Conservation (phyloP, 495 filamentous ascomycete species). For the Neurospora sp. region DNA sequence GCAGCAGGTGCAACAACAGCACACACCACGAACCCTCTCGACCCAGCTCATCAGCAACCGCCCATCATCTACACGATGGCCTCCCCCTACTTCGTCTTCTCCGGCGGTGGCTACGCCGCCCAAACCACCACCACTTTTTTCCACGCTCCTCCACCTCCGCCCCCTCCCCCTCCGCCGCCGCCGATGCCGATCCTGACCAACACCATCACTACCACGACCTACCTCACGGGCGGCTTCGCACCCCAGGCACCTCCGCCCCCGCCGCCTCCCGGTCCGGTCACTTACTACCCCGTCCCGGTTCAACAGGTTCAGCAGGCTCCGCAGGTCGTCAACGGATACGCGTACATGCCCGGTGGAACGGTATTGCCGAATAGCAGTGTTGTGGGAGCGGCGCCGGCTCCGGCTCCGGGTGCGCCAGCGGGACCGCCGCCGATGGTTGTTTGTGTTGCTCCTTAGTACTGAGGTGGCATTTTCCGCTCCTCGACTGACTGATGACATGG, state of each 20-base stretch:
- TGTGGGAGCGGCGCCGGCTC: not conserved
- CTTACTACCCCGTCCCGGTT: slow-evolving; percentile 1
- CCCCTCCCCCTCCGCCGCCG: not conserved
- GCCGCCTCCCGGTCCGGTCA: not conserved
- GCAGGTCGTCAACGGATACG: not conserved
- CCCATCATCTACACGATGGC: not conserved
- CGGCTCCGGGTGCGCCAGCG: not conserved
- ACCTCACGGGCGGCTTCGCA: not conserved
- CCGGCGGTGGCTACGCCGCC: not conserved
- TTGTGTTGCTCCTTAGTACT: not conserved
- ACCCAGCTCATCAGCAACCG: not conserved
- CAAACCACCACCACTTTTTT: not conserved
- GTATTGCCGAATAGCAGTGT: not conserved
- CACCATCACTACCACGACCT: not conserved
- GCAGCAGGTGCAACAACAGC: not conserved
- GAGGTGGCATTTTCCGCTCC: not conserved
- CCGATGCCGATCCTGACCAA: not conserved
- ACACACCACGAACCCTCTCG: not conserved
- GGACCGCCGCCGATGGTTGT: not conserved
- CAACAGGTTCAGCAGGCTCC: slow-evolving; percentile 1
- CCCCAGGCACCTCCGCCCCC: not conserved
- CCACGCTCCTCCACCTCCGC: not conserved
- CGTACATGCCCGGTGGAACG: not conserved
- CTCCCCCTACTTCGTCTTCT: not conserved
- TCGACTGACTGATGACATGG: not conserved